phyloP scores from a whole-genome alignment of 768 basidiomycete species.

The Termitomyces sp. region DNA sequence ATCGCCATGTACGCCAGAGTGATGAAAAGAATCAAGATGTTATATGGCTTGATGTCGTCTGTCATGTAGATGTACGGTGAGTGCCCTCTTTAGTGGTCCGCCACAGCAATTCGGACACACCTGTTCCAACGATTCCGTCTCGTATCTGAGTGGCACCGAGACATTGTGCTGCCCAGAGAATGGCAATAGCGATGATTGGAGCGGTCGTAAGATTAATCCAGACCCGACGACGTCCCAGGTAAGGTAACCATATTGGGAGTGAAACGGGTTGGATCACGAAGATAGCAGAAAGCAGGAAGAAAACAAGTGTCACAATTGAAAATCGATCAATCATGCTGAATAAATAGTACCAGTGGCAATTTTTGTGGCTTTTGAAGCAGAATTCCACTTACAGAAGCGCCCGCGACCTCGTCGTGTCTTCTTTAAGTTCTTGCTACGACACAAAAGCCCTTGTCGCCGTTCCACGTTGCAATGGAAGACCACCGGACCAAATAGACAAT shows the following conservation, averaged over 20 bases:
- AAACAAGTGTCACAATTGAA: slow-evolving; percentile 42
- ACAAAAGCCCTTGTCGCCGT: background rate
- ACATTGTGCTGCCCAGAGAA: slow-evolving; percentile 49
- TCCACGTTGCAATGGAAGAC: no score
- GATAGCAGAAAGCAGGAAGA: slow-evolving; percentile 44
- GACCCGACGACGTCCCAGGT: slow-evolving; percentile 20
- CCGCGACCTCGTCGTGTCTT: background rate
- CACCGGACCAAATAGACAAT: no score
- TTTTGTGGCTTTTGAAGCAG: background rate
- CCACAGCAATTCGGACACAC: slow-evolving; percentile 19
- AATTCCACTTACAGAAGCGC: background rate
- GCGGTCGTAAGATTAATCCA: slow-evolving; percentile 36
- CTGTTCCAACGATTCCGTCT: slow-evolving; percentile 63
- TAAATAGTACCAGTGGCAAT: background rate
- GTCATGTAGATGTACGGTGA: background rate
- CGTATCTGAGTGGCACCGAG: slow-evolving; percentile 48
- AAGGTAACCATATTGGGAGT: slow-evolving; percentile 26
- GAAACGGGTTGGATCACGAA: slow-evolving; percentile 42
- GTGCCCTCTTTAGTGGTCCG: slow-evolving; percentile 3
- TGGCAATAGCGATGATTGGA: slow-evolving; percentile 43
- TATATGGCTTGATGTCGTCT: slow-evolving; percentile 83
- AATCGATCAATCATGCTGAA: slow-evolving; percentile 33
- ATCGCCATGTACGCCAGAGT: slow-evolving; percentile 93
- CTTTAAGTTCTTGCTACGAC: no score
- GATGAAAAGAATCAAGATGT: slow-evolving; percentile 92